Evolutionary conservation across 2,329 filamentous ascomycete genomes (phyloP), one percentile per base, ranked within the genome.

Genomic region (Aspergillus japonicus): DNA sequence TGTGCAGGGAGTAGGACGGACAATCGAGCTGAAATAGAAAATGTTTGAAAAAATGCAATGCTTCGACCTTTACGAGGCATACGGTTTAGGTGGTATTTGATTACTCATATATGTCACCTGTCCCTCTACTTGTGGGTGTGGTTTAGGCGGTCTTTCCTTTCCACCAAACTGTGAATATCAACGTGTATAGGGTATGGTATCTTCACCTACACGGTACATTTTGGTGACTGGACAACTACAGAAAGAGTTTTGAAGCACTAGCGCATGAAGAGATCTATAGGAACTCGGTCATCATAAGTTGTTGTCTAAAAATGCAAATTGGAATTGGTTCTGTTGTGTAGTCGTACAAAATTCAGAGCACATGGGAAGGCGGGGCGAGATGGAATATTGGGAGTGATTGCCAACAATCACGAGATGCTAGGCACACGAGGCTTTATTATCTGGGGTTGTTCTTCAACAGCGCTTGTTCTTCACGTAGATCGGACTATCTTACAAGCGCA

Each of bases 401-500:
- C 53, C 62, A 67, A 70, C 60, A 57, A 67, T 61, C 61, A 63
- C 26, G 47, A 63, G 68, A 68, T 74, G 74, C 71, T 71, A 71
- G 68, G 66, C 68, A 72, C 69, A 69, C 65, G 64, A 66, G 39
- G 14, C 66, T 70, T 69, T 69, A 71, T 69, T 69, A 71, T 63
- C 65, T 64, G 61, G 55, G 56, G 56, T 53, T 64, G 55, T 29
- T 29, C 59, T 64, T 62, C 58, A 64, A 55, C 58, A 57, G 54
- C 54, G 47, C 44, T 33, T 47, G 44, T 51, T 58, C 50, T 53
- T 55, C 50, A 48, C 56, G 56, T 39, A 63, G 44, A 51, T 39
- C 53, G 51, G 56, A 26, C 42, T 54, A 62, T 59, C 70, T 81
- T 87, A 95, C 74, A 96, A 82, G 67, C 87, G 86, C 74, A 99